Base-by-base conservation (phyloP, 1,284 basidiomycete genomes). In the Cutaneotrichosporon sp. region DNA sequence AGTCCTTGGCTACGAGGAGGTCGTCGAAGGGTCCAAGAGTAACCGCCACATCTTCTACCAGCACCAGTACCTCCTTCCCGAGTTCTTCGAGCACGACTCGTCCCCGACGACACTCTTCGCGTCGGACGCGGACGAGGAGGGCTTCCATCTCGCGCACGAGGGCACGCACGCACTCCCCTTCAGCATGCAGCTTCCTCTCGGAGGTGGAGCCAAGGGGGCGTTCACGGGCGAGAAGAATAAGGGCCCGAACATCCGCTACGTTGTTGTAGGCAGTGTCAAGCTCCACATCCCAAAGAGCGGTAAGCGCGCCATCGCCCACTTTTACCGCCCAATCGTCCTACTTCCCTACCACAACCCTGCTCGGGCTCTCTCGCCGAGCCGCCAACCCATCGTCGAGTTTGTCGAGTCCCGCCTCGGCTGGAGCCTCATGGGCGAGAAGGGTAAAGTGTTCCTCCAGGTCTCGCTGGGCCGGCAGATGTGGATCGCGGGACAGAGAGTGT, bases 41-140 rank as follows among this genome's bases (percentile, higher is more conserved):
- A 70, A 86, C 3, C 84, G 89, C n/a, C 88, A 92, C 76, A 88
- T 90, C 21, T 96, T 97, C 81, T 94, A 92, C 78, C 91, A 93
- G 71, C 87, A 87, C 71, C 86, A 89, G 6, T 83, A 86, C 18
- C 80, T 84, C 13, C 83, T 97, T 21, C 83, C 86, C 7, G 80
- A 85, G 1, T 83, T 86, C 61, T 84, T 84, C 11, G 65, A 56
- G 22, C 36, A 22, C 11, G 38, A 36, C 36, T 38, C n/a, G 16
- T 80, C 62, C 76, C 76, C 66, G 10, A 73, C 74, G 9, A 77
- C 64, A 56, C 78, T 88, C 36, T 89, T 84, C 77, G 80, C 83
- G 61, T 84, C 86, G 16, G 75, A 78, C 1, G 81, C 85, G 0
- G 89, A 94, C 73, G 73, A 81, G 3, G 90, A 93, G 71, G 92